Conservation (phyloP, 768 basidiomycete species). For the Brasilioporus rufonigricans region DNA sequence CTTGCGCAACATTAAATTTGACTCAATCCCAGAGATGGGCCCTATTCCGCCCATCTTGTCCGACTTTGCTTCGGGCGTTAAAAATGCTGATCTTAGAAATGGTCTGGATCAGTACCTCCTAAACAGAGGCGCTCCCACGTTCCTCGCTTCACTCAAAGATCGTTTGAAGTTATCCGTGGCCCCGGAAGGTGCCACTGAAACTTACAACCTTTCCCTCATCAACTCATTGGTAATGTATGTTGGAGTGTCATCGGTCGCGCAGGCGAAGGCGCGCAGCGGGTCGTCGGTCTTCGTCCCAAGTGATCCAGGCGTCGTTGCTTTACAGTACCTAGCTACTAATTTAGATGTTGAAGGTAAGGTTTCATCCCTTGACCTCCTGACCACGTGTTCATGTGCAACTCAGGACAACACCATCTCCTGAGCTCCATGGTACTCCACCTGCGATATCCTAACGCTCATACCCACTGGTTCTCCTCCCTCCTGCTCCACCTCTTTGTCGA, state of each 20-base stretch:
- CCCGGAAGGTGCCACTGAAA: constrained; percentile 48
- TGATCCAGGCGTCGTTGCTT: constrained; percentile 80
- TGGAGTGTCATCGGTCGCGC: constrained; percentile 89
- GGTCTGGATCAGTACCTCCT: constrained; percentile 86
- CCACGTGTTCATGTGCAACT: background rate
- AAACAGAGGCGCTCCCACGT: constrained; percentile 67
- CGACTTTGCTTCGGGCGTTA: constrained; percentile 84
- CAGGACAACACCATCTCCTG: constrained; percentile 94
- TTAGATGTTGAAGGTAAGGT: constrained; percentile 86
- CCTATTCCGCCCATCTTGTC: constrained; percentile 88
- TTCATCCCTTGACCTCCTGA: background rate
- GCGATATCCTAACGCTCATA: constrained; percentile 98
- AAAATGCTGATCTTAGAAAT: constrained; percentile 72
- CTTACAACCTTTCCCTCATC: constrained; percentile 86
- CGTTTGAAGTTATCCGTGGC: constrained; percentile 55
- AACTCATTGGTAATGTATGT: constrained; percentile 96
- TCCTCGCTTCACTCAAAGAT: constrained; percentile 76
- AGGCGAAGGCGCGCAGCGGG: constrained; percentile 83
- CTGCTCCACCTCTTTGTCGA: constrained; percentile 85
- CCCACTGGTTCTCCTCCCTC: constrained; percentile 94
- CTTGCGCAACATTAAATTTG: constrained; percentile 69
- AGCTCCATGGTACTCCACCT: constrained; percentile 93
- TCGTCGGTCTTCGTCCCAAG: constrained; percentile 75
- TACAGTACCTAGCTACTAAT: constrained; percentile 80
- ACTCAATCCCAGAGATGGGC: constrained; percentile 84